Base-by-base conservation (phyloP, 2,329 filamentous ascomycete genomes). In the Fusarium odoratissimum region DNA sequence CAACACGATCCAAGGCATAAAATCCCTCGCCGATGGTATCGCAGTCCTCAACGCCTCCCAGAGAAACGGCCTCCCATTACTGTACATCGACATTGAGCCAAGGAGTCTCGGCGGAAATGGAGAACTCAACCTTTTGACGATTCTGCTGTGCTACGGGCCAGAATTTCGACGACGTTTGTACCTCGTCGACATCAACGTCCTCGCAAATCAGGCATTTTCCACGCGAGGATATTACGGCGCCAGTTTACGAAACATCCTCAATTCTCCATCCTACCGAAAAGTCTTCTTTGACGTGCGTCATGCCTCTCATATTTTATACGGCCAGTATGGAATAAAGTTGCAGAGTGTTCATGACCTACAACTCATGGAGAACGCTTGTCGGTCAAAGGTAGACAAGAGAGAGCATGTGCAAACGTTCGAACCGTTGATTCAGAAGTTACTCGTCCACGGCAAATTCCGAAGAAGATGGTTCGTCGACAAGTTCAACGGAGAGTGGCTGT, bases 381-480 rank as follows among this genome's bases (percentile, higher is more conserved):
- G 23, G 19, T 10, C 45, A 21, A 6, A 11, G 0, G 6, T 3
- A 21, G 3, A 5, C 13, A 1, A 38, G 3, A 37, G 13, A n/a
- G 13, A 2, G 19, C 1, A 25, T 11, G 2, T 52, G 5, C 3
- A 28, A 4, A 13, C 1, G 0, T 35, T 52, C 7, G 49, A 52
- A 0, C 14, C 33, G 7, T 2, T 37, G 5, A 19, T 38, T 8
- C 5, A 37, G 7, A 28, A 5, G 6, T 14, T 16, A 1, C 28
- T 48, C 8, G 2, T 3, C 3, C 5, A 5, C 16, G 30, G 46
- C 0, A 8, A 1, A 8, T 4, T 3, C 14, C 19, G 49, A 5
- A 37, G 21, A 12, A 1, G 19, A 7, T 54, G 49, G 49, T 5
- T 54, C 2, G 5, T 54, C 3, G 19, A n/a, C 2, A 54, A n/a